These are phyloP conservation scores for Lepidium africanum DNA, from an alignment of 345 rosid species.

Conservation along the genomic window DNA sequence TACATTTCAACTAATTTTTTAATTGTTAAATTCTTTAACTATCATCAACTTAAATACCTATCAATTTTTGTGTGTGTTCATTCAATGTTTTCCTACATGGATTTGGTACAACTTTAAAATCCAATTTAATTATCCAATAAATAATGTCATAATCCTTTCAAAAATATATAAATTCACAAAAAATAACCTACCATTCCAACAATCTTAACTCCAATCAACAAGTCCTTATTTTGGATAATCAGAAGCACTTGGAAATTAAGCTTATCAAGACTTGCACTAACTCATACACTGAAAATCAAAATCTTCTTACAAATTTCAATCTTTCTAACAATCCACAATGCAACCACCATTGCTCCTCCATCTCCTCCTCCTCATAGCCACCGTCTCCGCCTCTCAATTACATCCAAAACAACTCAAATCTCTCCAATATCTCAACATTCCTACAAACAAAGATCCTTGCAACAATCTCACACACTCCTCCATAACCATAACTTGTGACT, in stretches of 20 bases:
- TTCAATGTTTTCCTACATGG: neutral
- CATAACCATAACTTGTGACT: slow-evolving; percentile 40
- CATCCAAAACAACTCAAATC: slow-evolving; percentile 63
- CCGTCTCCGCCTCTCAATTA: slow-evolving; percentile 34
- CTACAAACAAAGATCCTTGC: slow-evolving; percentile 57
- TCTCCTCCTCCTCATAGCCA: slow-evolving; percentile 16
- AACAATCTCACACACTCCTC: slow-evolving; percentile 25
- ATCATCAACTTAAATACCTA: neutral
- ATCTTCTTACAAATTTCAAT: neutral
- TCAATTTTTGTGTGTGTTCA: neutral
- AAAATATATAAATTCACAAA: neutral
- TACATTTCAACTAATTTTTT: neutral
- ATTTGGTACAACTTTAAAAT: neutral
- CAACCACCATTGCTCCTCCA: slow-evolving; percentile 10
- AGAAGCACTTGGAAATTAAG: neutral
- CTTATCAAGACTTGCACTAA: no score
- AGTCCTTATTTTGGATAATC: neutral
- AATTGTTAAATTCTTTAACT: neutral
- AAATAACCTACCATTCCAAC: neutral
- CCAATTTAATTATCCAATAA: neutral
- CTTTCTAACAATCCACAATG: neutral
- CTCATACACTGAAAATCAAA: no score
- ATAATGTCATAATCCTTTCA: neutral
- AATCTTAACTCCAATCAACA: neutral
- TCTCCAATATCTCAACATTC: slow-evolving; percentile 52